Base-by-base conservation (phyloP, 345 rosid species). In the Camelina sativa region DNA sequence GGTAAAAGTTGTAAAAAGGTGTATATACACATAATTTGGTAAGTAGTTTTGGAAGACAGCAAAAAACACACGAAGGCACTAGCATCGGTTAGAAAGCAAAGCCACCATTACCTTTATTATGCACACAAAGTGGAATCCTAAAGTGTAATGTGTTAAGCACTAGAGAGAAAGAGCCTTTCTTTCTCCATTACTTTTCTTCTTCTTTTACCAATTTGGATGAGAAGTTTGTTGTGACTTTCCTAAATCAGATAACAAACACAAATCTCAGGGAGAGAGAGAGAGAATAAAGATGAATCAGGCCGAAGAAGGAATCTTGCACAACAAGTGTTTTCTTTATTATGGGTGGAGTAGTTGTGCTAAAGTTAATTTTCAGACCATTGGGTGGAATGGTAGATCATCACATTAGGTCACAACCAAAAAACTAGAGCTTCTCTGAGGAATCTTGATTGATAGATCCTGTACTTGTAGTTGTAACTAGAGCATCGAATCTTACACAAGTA, bases 11-110 rank as follows among this genome's bases (percentile, higher is more conserved):
- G n/a, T 52, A 20, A 41, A 34, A 54, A 12, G 30, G 30, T 28
- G 30, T 15, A 47, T 15, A 47, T 8, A 37, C 38, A 56, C 30
- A 76, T 6, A 63, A 10, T 28, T 69, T 62, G 70, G 76, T 64
- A 56, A 43, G 57, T 63, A 57, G 69, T 55, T 56, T 57, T 77
- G 72, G 71, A 64, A 64, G 72, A 64, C 62, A 71, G 71, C 60
- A 76, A 25, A 54, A 69, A 23, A 44, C 52, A 69, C 75, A 55
- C 11, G 58, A 28, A 55, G 76, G 80, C 80, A 77, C 76, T 65
- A 71, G 44, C 67, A 71, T 51, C 76, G 80, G 80, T 64, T 65
- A 71, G 72, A n/a, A 77, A 77, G 57, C 23, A 71, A 77, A 77
- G 76, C 48, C 54, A 63, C 64, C 75, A 68, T 61, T 69, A 55